Evolutionary conservation across 129 eudicot genomes (phyloP).

Genomic region (Saposhnikovia divaricata): DNA sequence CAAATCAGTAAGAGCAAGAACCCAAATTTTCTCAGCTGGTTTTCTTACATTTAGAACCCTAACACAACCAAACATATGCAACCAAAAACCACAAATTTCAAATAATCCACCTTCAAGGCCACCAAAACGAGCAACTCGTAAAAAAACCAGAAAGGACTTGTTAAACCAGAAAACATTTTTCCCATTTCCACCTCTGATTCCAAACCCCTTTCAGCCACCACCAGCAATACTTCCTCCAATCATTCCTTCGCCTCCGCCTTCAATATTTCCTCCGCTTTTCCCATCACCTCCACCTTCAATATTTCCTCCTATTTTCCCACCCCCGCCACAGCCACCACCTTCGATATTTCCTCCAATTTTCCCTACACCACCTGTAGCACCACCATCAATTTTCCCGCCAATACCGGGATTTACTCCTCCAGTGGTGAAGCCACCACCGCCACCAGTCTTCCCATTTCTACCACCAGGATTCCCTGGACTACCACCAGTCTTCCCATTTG

Average conservation of each 20-base stretch:
- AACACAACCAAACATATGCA: conserved; percentile 45
- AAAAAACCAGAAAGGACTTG: background rate
- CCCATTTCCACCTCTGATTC: conserved; percentile 31
- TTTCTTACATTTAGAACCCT: conserved; percentile 58
- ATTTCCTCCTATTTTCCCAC: conserved; percentile 22
- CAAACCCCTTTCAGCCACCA: conserved; percentile 36
- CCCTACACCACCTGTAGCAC: conserved; percentile 23
- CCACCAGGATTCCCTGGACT: conserved; percentile 63
- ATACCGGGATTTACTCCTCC: conserved; percentile 20
- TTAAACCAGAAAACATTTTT: conserved; percentile 5
- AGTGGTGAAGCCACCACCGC: conserved; percentile 6
- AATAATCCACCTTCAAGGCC: conserved; percentile 30
- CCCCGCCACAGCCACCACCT: conserved; percentile 38
- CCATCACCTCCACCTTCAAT: conserved; percentile 33
- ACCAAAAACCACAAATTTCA: conserved; percentile 34
- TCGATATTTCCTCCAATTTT: conserved; percentile 16
- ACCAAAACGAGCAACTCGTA: conserved; percentile 9
- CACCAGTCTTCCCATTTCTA: conserved; percentile 41
- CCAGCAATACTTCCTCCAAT: conserved; percentile 31
- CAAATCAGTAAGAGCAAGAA: conserved; percentile 36
- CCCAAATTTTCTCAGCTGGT: conserved; percentile 78
- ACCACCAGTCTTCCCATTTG: conserved; percentile 42
- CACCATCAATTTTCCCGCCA: conserved; percentile 9
- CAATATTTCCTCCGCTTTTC: conserved; percentile 34
- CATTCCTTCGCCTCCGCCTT: conserved; percentile 41